Percentiles rank a stretch among this genome's conserved stretches.
phyloP scores from a whole-genome alignment of 306 rosid genomes.

The Acacia acuminata region DNA sequence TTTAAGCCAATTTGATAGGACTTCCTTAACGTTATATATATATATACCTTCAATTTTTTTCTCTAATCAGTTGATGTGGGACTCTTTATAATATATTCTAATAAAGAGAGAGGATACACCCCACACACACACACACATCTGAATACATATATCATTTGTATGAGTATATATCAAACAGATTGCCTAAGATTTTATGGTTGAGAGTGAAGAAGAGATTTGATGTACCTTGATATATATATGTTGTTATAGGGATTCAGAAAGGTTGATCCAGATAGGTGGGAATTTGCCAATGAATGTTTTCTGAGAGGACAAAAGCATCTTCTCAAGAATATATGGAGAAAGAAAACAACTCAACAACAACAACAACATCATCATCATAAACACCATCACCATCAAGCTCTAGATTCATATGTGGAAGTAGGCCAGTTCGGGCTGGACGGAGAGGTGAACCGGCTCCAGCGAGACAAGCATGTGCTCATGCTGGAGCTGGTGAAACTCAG shows the following conservation, averaged over 20 bases:
- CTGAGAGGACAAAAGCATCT: conserved; percentile 77
- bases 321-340: conserved; percentile 70
- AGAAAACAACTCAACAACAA: conserved; percentile 55
- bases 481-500: conserved; percentile 73
- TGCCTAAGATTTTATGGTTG: not conserved
- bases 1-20: too few relatives aligned
- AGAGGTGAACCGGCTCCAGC: conserved; percentile 59
- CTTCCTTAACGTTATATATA: too few relatives aligned
- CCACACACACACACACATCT: too few relatives aligned
- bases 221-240: conserved; percentile 6
- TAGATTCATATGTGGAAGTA: conserved; percentile 70
- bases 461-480: conserved; percentile 70
- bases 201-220: conserved; percentile 34
- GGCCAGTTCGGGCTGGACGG: conserved; percentile 67
- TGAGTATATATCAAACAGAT: not conserved
- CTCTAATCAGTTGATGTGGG: too few relatives aligned
- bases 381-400: conserved; percentile 42
- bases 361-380: conserved; percentile 40
- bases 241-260: conserved; percentile 76
- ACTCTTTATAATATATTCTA: too few relatives aligned
- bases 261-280: conserved; percentile 87
- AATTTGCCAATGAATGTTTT: conserved; percentile 84
- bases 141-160: not conserved
- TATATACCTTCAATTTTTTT: too few relatives aligned
- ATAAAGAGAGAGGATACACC: too few relatives aligned